Percentiles rank a stretch among this genome's conserved stretches.
Conservation (phyloP, 345 rosid species). For the Gossypium thurberi region DNA sequence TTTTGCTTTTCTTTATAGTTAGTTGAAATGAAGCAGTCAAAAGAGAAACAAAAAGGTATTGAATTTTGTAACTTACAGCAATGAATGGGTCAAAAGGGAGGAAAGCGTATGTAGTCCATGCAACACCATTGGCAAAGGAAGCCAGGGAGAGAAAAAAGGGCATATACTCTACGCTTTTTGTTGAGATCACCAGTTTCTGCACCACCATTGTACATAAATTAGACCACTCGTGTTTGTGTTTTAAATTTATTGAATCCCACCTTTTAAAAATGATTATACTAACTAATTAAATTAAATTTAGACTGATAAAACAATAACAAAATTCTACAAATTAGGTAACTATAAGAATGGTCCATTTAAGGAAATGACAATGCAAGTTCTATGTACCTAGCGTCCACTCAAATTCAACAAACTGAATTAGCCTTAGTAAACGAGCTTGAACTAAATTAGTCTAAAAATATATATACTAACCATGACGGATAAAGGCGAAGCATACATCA, state of each 20-base stretch:
- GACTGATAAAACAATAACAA: neutral
- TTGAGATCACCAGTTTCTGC: slow-evolving; percentile 74
- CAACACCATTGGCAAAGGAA: slow-evolving; percentile 50
- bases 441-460: no score
- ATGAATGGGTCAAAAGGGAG: slow-evolving; percentile 68
- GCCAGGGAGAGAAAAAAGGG: slow-evolving; percentile 70
- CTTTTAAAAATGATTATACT: no score
- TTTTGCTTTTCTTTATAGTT: neutral
- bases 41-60: neutral
- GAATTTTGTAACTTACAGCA: slow-evolving; percentile 29
- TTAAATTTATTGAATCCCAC: no score
- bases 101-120: slow-evolving; percentile 67
- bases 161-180: slow-evolving; percentile 90
- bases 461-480: slow-evolving; percentile 61
- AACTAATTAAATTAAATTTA: no score
- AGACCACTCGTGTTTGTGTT: no score
- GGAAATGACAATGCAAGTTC: no score
- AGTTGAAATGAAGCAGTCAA: neutral
- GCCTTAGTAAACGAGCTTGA: neutral
- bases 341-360: no score
- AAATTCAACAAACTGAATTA: neutral
- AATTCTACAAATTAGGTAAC: no score
- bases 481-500: slow-evolving; percentile 88
- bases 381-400: neutral
- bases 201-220: neutral